Evolutionary conservation across 2,329 filamentous ascomycete species (phyloP).

Genomic region (Talaromyces sp.): DNA sequence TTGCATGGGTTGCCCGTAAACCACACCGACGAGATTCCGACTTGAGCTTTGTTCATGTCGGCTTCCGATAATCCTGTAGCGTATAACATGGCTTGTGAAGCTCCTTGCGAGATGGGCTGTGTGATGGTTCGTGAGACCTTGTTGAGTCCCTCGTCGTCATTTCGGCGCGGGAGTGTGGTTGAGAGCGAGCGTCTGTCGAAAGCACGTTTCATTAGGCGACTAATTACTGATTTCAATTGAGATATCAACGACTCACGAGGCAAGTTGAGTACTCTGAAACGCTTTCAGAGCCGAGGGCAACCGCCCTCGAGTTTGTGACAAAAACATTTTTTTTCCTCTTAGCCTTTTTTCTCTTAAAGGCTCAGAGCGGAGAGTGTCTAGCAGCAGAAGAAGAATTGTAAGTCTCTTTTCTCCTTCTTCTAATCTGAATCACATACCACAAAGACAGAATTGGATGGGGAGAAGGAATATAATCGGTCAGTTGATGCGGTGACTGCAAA

Average conservation of each 20-base stretch:
- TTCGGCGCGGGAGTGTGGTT: constrained; percentile 44
- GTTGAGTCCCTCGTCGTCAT: constrained; percentile 61
- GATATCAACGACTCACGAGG: constrained; percentile 13
- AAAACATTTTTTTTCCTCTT: constrained; percentile 21
- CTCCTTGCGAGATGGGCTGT: constrained; percentile 95
- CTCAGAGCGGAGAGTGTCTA: constrained; percentile 1
- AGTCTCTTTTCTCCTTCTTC: not conserved
- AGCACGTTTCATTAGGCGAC: not conserved
- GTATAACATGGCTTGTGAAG: constrained; percentile 98
- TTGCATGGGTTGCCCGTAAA: constrained; percentile 98
- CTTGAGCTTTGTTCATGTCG: constrained; percentile 93
- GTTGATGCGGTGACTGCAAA: not conserved
- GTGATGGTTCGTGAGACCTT: constrained; percentile 80
- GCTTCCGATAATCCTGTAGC: constrained; percentile 80
- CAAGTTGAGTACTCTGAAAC: constrained; percentile 16
- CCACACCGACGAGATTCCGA: constrained; percentile 97
- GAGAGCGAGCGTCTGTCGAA: constrained; percentile 31
- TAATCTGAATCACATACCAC: not conserved
- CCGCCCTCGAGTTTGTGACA: constrained; percentile 27
- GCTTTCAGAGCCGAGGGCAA: constrained; percentile 25
- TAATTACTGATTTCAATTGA: not conserved
- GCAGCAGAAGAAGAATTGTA: not conserved
- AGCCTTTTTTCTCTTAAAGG: not conserved
- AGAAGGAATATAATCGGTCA: not conserved
- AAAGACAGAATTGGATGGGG: not conserved